Conservation (phyloP, 345 rosid genomes). For the Camelina laxa region DNA sequence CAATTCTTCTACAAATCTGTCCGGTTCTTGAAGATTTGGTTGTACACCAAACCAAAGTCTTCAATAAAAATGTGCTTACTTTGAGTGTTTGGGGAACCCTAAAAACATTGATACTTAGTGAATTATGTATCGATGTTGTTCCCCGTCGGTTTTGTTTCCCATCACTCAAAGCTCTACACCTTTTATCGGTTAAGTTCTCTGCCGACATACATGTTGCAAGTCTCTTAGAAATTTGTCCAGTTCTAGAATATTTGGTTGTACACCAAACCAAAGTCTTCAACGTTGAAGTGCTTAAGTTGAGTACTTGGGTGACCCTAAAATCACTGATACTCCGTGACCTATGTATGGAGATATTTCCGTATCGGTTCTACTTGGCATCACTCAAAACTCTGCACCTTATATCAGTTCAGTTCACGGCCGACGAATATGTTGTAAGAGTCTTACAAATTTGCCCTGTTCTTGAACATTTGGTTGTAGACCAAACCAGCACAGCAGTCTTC, state of each 20-base stretch:
- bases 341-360: background rate
- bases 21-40: too few relatives aligned
- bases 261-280: too few relatives aligned
- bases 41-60: too few relatives aligned
- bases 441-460: background rate
- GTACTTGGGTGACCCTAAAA: slow-evolving; percentile 11
- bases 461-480: background rate
- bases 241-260: too few relatives aligned
- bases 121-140: background rate
- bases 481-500: background rate
- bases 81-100: background rate
- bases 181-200: too few relatives aligned
- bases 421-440: background rate
- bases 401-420: background rate
- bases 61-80: too few relatives aligned
- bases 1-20: background rate
- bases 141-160: background rate
- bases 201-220: too few relatives aligned
- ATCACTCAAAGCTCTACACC: too few relatives aligned
- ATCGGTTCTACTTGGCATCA: background rate
- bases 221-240: too few relatives aligned
- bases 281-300: background rate
- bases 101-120: slow-evolving; percentile 3
- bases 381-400: slow-evolving; percentile 22
- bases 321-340: slow-evolving; percentile 6